These are phyloP conservation scores for Diaporthe velutina DNA, from an alignment of 2,329 filamentous ascomycete genomes.

Conservation along the genomic window DNA sequence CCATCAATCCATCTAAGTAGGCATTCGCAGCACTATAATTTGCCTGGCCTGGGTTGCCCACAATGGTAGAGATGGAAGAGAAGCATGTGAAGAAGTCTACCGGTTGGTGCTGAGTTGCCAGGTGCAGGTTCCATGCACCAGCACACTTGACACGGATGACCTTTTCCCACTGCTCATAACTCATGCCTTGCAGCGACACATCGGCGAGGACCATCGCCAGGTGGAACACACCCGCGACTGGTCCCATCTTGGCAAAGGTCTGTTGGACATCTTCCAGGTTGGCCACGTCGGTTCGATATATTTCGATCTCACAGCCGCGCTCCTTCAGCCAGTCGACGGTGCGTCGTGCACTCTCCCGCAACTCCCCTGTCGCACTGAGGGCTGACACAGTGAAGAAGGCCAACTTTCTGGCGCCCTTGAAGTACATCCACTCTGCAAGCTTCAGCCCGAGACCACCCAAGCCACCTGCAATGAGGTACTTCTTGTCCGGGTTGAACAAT, in stretches of 20 bases:
- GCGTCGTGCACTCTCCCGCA: conserved; percentile 5
- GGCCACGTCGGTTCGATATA: conserved; percentile 15
- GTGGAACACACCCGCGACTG: conserved; percentile 27
- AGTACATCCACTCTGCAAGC: conserved; percentile 30
- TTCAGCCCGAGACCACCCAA: conserved; percentile 21
- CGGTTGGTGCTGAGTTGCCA: not conserved
- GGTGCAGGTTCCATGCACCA: conserved; percentile 22
- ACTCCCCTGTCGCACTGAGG: not conserved
- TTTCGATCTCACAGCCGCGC: conserved; percentile 6
- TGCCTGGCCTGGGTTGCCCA: conserved; percentile 51
- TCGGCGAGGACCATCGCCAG: conserved; percentile 34
- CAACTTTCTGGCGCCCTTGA: conserved; percentile 8
- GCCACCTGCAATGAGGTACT: conserved; percentile 22
- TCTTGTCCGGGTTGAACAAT: conserved; percentile 4
- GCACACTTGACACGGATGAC: conserved; percentile 18
- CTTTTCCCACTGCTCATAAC: conserved; percentile 6
- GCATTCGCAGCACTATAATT: conserved; percentile 59
- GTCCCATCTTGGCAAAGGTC: conserved; percentile 10
- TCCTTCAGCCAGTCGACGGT: conserved; percentile 1
- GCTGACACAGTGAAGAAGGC: conserved; percentile 29
- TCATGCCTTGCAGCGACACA: conserved; percentile 12
- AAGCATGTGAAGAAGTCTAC: conserved; percentile 50
- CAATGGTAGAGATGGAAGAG: conserved; percentile 45
- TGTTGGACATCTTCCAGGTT: not conserved
- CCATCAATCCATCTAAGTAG: conserved; percentile 52